Conservation (phyloP, 805 yeast species). For the Wickerhamiella qilinensis region DNA sequence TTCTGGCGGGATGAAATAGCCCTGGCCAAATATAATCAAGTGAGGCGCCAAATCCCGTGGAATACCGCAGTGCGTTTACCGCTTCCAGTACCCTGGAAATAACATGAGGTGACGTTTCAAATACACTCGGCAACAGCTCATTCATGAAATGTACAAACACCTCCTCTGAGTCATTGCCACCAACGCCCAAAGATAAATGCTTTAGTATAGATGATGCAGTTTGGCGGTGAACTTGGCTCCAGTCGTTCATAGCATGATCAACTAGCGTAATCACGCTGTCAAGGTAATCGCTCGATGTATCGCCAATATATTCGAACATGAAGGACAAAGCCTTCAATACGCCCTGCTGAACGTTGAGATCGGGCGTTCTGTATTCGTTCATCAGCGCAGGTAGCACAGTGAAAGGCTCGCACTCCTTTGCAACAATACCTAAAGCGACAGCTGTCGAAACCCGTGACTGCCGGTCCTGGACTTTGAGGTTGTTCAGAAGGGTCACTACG, state of each 20-base stretch:
- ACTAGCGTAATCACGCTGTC: slow-evolving; percentile 63
- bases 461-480: slow-evolving; percentile 83
- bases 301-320: slow-evolving; percentile 82
- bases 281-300: slow-evolving; percentile 62
- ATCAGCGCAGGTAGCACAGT: slow-evolving; percentile 86
- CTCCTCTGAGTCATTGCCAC: slow-evolving; percentile 62
- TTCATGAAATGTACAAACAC: slow-evolving; percentile 73
- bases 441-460: slow-evolving; percentile 95
- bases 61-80: slow-evolving; percentile 51
- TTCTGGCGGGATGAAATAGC: slow-evolving; percentile 80
- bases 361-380: slow-evolving; percentile 91
- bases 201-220: slow-evolving; percentile 81
- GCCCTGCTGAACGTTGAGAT: slow-evolving; percentile 88
- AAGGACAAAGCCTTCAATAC: slow-evolving; percentile 80
- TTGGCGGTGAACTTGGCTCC: slow-evolving; percentile 88
- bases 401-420: slow-evolving; percentile 82
- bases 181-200: slow-evolving; percentile 65
- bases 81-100: slow-evolving; percentile 69
- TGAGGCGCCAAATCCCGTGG: slow-evolving; percentile 60
- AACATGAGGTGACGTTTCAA: slow-evolving; percentile 93
- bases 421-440: slow-evolving; percentile 94
- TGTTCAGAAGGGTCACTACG: slow-evolving; percentile 63
- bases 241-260: slow-evolving; percentile 78
- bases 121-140: slow-evolving; percentile 71
- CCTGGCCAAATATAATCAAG: slow-evolving; percentile 77